phyloP scores from a whole-genome alignment of 2,329 filamentous ascomycete species.

The Fusarium sp. region DNA sequence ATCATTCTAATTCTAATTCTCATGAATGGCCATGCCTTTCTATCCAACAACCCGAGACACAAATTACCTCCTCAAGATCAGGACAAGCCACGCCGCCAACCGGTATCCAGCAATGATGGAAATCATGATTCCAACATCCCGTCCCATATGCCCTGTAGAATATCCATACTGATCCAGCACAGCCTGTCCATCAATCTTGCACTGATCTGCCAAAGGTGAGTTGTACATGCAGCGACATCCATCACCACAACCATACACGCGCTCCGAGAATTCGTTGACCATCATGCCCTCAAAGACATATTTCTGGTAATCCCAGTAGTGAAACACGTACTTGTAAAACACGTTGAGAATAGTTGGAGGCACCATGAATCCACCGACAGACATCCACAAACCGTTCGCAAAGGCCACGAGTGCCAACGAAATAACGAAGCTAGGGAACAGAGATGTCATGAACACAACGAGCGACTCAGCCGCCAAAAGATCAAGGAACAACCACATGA shows the following conservation, averaged over 20 bases:
- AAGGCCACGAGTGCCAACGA: conserved; percentile 84
- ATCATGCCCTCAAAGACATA: conserved; percentile 95
- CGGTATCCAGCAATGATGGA: conserved; percentile 74
- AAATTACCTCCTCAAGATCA: conserved; percentile 52
- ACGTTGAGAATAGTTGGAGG: conserved; percentile 77
- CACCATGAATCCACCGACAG: conserved; percentile 85
- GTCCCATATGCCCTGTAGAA: conserved; percentile 75
- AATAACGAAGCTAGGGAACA: conserved; percentile 85
- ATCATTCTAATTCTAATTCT: neutral
- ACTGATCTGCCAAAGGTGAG: conserved; percentile 65
- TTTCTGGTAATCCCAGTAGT: conserved; percentile 88
- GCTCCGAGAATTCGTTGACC: conserved; percentile 82
- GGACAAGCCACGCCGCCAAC: conserved; percentile 71
- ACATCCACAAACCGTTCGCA: conserved; percentile 92
- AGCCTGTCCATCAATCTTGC: conserved; percentile 76
- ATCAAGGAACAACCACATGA: conserved; percentile 88
- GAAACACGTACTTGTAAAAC: conserved; percentile 89
- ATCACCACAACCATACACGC: conserved; percentile 64
- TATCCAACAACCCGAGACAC: no score
- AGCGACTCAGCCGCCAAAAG: conserved; percentile 85
- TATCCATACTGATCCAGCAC: conserved; percentile 80
- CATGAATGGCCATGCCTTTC: no score
- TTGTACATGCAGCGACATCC: conserved; percentile 78
- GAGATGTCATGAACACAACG: conserved; percentile 78
- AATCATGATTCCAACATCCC: conserved; percentile 82